Evolutionary conservation across 805 yeast genomes (phyloP).

Genomic region (Cyberlindnera sargentensis): DNA sequence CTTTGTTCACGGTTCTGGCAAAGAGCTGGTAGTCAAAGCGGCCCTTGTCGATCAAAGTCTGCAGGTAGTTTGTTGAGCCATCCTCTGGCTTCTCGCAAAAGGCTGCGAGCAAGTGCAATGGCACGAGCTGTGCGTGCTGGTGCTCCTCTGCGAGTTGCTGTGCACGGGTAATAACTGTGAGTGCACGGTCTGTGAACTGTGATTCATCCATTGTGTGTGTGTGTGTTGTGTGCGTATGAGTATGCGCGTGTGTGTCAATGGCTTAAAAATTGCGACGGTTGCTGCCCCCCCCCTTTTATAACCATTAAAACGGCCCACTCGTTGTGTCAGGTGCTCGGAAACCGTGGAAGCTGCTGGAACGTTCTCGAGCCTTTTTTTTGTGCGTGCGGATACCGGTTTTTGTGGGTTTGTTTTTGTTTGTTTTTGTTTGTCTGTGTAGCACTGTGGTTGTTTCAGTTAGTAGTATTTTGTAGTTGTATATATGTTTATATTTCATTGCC

Average conservation of each 20-base stretch:
- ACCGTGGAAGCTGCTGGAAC: too few relatives aligned
- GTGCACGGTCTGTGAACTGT: slow-evolving; percentile 91
- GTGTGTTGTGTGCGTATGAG: background rate
- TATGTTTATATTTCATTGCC: too few relatives aligned
- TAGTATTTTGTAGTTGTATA: too few relatives aligned
- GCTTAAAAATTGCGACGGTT: too few relatives aligned
- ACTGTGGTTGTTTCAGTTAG: too few relatives aligned
- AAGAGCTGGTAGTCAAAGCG: slow-evolving; percentile 81
- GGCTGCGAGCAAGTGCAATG: slow-evolving; percentile 90
- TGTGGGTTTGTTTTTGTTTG: too few relatives aligned
- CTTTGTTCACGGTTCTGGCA: slow-evolving; percentile 73
- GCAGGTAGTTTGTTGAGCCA: slow-evolving; percentile 57
- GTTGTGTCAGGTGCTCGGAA: too few relatives aligned
- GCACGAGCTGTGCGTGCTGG: slow-evolving; percentile 73
- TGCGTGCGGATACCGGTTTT: too few relatives aligned
- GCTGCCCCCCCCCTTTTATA: too few relatives aligned
- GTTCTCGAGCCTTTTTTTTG: too few relatives aligned
- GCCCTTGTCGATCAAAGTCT: slow-evolving; percentile 77
- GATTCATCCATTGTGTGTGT: slow-evolving; percentile 37
- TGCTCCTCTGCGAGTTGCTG: slow-evolving; percentile 78
- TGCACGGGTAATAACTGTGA: slow-evolving; percentile 72
- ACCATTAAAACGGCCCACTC: too few relatives aligned
- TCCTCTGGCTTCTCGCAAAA: slow-evolving; percentile 60
- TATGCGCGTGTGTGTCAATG: background rate
- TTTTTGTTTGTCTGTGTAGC: too few relatives aligned